Base-by-base conservation (phyloP, 1,139 yeast species). In the Pichia sp. region DNA sequence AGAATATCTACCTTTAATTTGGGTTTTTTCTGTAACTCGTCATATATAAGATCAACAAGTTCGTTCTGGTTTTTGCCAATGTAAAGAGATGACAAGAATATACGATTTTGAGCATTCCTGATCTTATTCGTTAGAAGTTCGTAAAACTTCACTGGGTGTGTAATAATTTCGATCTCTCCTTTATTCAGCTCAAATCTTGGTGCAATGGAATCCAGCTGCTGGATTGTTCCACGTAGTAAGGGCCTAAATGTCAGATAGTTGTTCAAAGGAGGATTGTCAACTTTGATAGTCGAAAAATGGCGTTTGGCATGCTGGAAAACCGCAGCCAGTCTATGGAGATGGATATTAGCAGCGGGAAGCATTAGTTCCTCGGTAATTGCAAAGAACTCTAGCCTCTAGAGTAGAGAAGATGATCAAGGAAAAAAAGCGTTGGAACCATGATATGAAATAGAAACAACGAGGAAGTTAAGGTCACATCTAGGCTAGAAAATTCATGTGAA, bases 1-100 rank as follows among this genome's bases (percentile, higher is more conserved):
- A 93, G 75, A 36, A 95, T 83, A 58, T 80, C 81, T 1, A 95
- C 87, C 60, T 80, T 78, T 55, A 93, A 75, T 30, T 81, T 72
- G 1, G 83, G 79, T 60, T 87, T 89, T 2, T 68, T 67, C 3
- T 68, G 64, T 61, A 93, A 71, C 0, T 97, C 93, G 4, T 71
- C 68, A 16, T 77, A 75, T 3, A 89, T 60, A 59, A 84, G 78
- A 16, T 76, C 75, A 20, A 87, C 73, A 36, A 93, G 76, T 59
- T 92, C 98, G 50, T 79, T 73, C 68, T 93, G 96, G 2, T 83
- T 69, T 63, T 85, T 87, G 3, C 99, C 99, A 52, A 93, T 77
- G 67, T 95, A 95, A 50, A 93, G 75, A 3, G 97, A 86, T 6
- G 97, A 87, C 50, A 93, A 75, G 65, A 90, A 93, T 16, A 93